Evolutionary conservation across 441 rosid species (phyloP), one percentile per base, ranked within the genome.

Genomic region (Pelargonium australe): DNA sequence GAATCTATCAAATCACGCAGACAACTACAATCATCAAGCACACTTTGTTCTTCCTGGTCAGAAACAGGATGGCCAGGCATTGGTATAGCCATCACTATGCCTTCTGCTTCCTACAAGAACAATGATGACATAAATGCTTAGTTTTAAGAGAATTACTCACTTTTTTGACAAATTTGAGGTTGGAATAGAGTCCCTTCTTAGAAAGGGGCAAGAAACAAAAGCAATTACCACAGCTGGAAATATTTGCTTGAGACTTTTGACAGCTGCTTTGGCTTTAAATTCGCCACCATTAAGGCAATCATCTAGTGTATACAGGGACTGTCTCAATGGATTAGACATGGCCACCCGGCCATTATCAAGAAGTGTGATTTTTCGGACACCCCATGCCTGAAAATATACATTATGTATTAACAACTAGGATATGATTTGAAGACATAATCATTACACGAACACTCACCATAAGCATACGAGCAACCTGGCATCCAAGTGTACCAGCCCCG

Each of bases 401-500:
- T 6, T 63, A 41, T 71, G 34, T 74, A 77, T 53, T 41, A 76
- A 75, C 72, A 66, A 61, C 62, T 19, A 64, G 64, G 10, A 64
- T 53, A 69, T 63, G 66, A n/a, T 14, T 1, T 53, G 49, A 53
- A 65, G 49, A 43, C 2, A 61, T 44, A 67, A 41, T 20, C 13
- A 45, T 3, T 1, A 37, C 17, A 31, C 53, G 17, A 65, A 71
- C 57, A 77, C 88, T 45, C 78, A 94, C 98, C 96, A 89, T 81
- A 69, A 94, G 95, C 84, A 86, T 89, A 64, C 99, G 95, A 40
- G 97, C 94, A 77, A 91, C 97, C 83, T 94, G 95, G 79, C 99
- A 94, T 63, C 99, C 99, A 68, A 94, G 88, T 74, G 97, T 91
- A 69, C 97, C 97, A 11, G 99, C 97, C 77, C 99, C 97, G 53